Evolutionary conservation across 768 basidiomycete species (phyloP), one percentile per base, ranked within the genome.

Genomic region (Russula griseocarnosa): DNA sequence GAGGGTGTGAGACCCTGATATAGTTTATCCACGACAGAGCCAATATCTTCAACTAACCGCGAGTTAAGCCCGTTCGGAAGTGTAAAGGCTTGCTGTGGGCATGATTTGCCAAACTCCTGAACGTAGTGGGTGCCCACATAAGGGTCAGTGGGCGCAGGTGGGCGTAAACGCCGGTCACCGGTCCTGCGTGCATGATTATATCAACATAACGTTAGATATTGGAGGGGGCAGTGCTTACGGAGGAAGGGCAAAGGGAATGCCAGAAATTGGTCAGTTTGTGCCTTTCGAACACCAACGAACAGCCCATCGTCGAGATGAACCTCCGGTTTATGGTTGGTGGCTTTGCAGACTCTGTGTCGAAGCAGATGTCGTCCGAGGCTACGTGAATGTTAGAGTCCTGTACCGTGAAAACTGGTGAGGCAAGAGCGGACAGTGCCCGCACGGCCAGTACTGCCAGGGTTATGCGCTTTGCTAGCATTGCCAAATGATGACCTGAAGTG

Each of bases 241-340:
- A 42, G 77, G 73, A 30, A 72, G 62, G 14, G 78, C 76, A 46
- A 75, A 81, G 0, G 76, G 79, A 20, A 81, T 77, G 7, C 79
- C 80, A 79, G 67, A 62, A 76, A 81, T 14, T 69, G 56, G 7
- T 70, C 66, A 0, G 75, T 69, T 22, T 51, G 56, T 7, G 72
- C 75, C 2, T 65, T 66, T 14, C 63, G 40, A 1, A 61, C 1
- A 2, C 77, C 77, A 32, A 67, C 67, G 56, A 77, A 73, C 6
- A 70, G 66, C 0, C 70, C 76, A 13, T 63, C 66, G 38, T 73
- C 70, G 7, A 78, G 73, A 22, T 28, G 57, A 24, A 76, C 72
- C 34, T 60, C 61, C 34, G 68, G 28, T 14, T 2, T 1, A 7
- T 5, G 3, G 58, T 3, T 34, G 14, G 28, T 6, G 38, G 3